Conservation (phyloP, 2,329 filamentous ascomycete species). For the Diaporthe caulivora region DNA sequence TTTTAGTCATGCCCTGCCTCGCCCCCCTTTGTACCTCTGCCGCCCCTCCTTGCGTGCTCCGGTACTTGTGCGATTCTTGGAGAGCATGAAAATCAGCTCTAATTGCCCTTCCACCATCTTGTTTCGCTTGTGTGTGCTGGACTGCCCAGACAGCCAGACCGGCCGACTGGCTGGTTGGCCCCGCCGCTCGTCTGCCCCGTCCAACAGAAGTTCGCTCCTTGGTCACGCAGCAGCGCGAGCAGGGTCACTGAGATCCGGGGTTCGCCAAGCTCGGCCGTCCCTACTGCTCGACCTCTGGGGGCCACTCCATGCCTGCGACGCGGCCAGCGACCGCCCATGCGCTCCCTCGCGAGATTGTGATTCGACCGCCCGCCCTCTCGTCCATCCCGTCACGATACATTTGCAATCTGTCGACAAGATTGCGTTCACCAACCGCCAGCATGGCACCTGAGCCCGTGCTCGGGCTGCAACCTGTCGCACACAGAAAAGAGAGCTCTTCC, state of each 20-base stretch:
- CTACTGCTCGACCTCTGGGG: background rate
- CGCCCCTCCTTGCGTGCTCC: background rate
- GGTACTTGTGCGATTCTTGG: too few species aligned
- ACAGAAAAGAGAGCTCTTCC: background rate
- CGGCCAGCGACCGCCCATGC: background rate
- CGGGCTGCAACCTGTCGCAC: background rate
- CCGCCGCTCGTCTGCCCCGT: background rate
- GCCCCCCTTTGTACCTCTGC: constrained; percentile 19
- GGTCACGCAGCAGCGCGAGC: background rate
- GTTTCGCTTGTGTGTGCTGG: constrained; percentile 29
- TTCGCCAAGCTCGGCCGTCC: constrained; percentile 16
- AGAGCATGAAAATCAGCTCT: constrained; percentile 26
- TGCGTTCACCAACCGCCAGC: background rate
- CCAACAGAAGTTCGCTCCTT: background rate
- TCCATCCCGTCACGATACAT: constrained; percentile 19
- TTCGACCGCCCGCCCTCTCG: background rate
- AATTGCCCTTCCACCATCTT: constrained; percentile 11
- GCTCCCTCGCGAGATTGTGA: constrained; percentile 15
- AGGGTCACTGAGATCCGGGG: constrained; percentile 38
- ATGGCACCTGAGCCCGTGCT: constrained; percentile 8
- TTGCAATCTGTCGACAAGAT: constrained; percentile 25
- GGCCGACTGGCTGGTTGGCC: too few species aligned
- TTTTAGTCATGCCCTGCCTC: constrained; percentile 38
- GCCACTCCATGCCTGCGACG: background rate
- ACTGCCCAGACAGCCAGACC: too few species aligned